Evolutionary conservation across 2,329 filamentous ascomycete species (phyloP).

Genomic region (Pseudogymnoascus sp.): DNA sequence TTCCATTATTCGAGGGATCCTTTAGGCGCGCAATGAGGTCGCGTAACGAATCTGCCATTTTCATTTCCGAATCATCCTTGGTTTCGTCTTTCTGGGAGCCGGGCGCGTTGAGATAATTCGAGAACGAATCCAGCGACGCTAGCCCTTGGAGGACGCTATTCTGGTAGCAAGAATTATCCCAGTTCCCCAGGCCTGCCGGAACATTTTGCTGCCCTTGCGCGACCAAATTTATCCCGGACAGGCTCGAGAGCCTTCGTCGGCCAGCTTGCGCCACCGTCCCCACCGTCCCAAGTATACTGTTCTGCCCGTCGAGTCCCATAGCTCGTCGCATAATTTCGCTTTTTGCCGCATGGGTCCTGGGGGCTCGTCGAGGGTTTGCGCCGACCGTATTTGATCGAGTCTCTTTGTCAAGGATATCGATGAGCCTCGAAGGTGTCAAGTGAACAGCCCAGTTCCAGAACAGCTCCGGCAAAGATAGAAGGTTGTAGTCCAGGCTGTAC

Average conservation of each 20-base stretch:
- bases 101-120: conserved; percentile 52
- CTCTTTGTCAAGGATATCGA: conserved; percentile 46
- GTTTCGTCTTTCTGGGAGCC: conserved; percentile 8
- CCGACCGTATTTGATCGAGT: conserved; percentile 10
- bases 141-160: conserved; percentile 89
- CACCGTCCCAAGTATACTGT: conserved; percentile 38
- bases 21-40: conserved; percentile 64
- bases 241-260: conserved; percentile 44
- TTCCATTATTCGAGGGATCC: conserved; percentile 60
- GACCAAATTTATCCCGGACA: conserved; percentile 34
- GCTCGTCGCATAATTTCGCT: conserved; percentile 57
- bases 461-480: conserved; percentile 38
- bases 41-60: conserved; percentile 30
- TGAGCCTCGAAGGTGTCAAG: conserved; percentile 45
- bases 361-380: conserved; percentile 21
- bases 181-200: conserved; percentile 72
- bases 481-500: conserved; percentile 26
- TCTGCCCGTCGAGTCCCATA: conserved; percentile 47
- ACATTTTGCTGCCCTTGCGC: conserved; percentile 33
- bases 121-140: conserved; percentile 64
- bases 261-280: conserved; percentile 50
- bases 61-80: conserved; percentile 18
- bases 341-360: conserved; percentile 48
- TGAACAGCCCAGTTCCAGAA: conserved; percentile 55
- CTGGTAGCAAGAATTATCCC: conserved; percentile 94